Evolutionary conservation across 495 filamentous ascomycete genomes (phyloP), one percentile per base, ranked within the genome.

Genomic region (Clavariopsis aquatica): DNA sequence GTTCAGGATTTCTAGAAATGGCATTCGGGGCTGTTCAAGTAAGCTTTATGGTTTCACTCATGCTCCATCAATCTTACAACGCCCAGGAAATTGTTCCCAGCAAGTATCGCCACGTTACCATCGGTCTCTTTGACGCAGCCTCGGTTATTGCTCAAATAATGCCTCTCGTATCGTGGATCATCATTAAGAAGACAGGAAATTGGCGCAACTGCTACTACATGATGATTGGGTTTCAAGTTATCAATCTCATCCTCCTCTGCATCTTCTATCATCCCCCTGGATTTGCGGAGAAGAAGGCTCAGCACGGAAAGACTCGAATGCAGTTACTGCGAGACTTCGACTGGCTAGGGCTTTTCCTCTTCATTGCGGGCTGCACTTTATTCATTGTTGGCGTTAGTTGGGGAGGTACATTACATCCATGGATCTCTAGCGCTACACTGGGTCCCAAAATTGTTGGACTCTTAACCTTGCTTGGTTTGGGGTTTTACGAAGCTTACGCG

Each of bases 1-100:
- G 66, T 15, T 69, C 66, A 9, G 66, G 66, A n/a, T 66, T 69
- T 47, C 49, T 69, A 1, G 66, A 69, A 28, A 69, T 69, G 66
- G 27, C 66, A 1, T 69, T 69, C 27, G 66, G 66, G 9, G 66
- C 66, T 17, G 66, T 69, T 43, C 66, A 69, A 55, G 65, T 64
- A 64, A 10, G 51, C 20, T 23, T 23, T 9, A 22, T 1, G 47
- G 2, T 12, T 5, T 8, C 19, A 8, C 27, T 9, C 8, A 29
- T 17, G 43, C 9, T 26, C 7, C 7, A n/a, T 12, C 27, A 22
- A 49, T 13, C 27, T 49, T 45, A 34, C 22, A 15, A 19, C 4
- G 1, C 3, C 17, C 24, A 66, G 64, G 64, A 67, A 67, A 62
- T 67, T 31, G 66, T 69, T 1, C 66, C 66, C 7, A 65, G 36